These are phyloP conservation scores for Chenopodium suecicum DNA, from an alignment of 148 eudicot genomes.

Conservation along the genomic window DNA sequence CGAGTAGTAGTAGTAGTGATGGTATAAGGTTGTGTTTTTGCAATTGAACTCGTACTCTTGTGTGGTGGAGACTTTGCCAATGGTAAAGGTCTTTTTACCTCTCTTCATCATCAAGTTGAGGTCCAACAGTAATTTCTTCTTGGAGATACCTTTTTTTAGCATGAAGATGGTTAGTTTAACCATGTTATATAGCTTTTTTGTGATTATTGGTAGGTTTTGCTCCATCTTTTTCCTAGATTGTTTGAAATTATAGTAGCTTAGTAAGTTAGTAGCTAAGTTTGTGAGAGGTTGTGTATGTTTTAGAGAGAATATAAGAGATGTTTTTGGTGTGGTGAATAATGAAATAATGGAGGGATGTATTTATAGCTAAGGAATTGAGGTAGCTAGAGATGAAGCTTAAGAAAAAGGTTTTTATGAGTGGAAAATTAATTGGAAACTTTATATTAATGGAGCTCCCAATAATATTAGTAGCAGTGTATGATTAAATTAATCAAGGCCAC, in stretches of 20 bases:
- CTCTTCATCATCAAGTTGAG: conserved; percentile 54
- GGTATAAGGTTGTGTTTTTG: conserved; percentile 50
- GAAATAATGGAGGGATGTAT: neutral
- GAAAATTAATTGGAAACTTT: neutral
- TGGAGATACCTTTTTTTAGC: conserved; percentile 59
- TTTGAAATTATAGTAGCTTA: neutral
- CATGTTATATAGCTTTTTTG: conserved; percentile 47
- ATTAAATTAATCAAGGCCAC: neutral
- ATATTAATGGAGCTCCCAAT: neutral
- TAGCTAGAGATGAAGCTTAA: neutral
- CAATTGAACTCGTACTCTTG: conserved; percentile 23
- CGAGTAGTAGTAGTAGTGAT: neutral
- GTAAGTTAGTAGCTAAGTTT: neutral
- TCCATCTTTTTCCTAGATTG: conserved; percentile 39
- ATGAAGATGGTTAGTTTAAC: conserved; percentile 46
- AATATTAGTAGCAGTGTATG: neutral
- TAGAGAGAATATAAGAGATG: neutral
- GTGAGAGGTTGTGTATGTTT: neutral
- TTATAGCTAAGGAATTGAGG: conserved; percentile 17
- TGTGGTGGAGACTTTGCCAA: conserved; percentile 31
- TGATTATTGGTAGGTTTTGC: conserved; percentile 39
- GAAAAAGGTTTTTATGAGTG: too few relatives aligned
- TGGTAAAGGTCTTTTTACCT: conserved; percentile 51
- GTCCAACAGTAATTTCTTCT: conserved; percentile 44
- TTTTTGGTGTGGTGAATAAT: neutral